Conservation (phyloP, 176 grass and related monocot species). For the Phyllostachys edulis region DNA sequence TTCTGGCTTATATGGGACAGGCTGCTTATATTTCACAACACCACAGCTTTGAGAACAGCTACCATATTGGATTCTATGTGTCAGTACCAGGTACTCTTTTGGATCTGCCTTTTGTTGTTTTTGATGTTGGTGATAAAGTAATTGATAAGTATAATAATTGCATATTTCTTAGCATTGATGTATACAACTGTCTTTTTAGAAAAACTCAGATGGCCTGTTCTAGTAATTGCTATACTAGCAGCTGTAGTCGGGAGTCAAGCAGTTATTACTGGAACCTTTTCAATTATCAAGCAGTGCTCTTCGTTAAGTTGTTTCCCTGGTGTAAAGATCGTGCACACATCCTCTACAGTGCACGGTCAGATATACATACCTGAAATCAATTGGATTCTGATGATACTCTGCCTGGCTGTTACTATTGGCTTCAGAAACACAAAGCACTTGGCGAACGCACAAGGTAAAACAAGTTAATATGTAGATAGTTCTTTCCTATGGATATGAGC, state of each 20-base stretch:
- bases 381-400: constrained; percentile 91
- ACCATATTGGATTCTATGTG: constrained; percentile 97
- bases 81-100: constrained; percentile 88
- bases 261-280: constrained; percentile 95
- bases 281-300: constrained; percentile 95
- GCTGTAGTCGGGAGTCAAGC: constrained; percentile 95
- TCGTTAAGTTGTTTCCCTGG: constrained; percentile 87
- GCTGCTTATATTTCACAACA: constrained; percentile 98
- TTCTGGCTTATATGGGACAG: constrained; percentile 97
- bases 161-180: constrained; percentile 22
- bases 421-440: constrained; percentile 89
- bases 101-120: background rate
- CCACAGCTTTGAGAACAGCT: constrained; percentile 71
- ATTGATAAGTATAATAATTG: background rate
- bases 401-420: constrained; percentile 83
- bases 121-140: background rate
- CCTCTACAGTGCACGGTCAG: constrained; percentile 80
- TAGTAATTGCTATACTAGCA: constrained; percentile 91
- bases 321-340: constrained; percentile 96
- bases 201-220: constrained; percentile 90
- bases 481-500: background rate
- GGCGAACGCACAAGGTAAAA: constrained; percentile 85
- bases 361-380: constrained; percentile 99
- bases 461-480: background rate
- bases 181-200: constrained; percentile 46